These are phyloP conservation scores for Sindora glabra DNA, from an alignment of 306 rosid species.

Conservation along the genomic window DNA sequence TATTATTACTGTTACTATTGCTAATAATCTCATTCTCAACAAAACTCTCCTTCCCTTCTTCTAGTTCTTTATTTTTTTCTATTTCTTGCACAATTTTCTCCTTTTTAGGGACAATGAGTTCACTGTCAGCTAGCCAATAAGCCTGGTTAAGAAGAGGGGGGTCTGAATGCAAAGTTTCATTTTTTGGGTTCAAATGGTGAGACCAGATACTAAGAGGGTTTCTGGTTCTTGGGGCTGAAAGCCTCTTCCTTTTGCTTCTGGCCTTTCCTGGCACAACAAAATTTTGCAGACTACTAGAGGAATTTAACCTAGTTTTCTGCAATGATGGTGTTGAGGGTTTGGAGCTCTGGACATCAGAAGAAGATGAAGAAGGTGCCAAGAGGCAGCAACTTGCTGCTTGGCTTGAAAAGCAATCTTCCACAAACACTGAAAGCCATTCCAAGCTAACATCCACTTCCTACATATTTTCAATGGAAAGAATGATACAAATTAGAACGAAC, in stretches of 20 bases:
- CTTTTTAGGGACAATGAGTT: conserved; percentile 37
- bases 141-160: conserved; percentile 56
- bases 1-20: conserved; percentile 7
- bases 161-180: conserved; percentile 31
- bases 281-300: conserved; percentile 24
- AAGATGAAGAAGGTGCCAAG: conserved; percentile 32
- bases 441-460: conserved; percentile 62
- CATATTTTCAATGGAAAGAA: background rate
- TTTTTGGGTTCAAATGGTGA: conserved; percentile 22
- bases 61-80: background rate
- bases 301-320: conserved; percentile 12
- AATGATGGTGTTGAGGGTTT: conserved; percentile 29
- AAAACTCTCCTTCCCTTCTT: background rate
- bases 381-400: conserved; percentile 43
- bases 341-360: conserved; percentile 17
- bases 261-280: conserved; percentile 55
- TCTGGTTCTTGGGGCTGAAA: conserved; percentile 27
- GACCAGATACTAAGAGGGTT: conserved; percentile 37
- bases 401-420: conserved; percentile 66
- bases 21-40: conserved; percentile 5
- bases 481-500: conserved; percentile 3
- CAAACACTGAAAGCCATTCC: conserved; percentile 71
- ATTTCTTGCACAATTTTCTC: conserved; percentile 10
- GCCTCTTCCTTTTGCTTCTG: conserved; percentile 69
- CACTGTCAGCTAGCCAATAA: conserved; percentile 59